Base-by-base conservation (phyloP, 2,329 filamentous ascomycete genomes). In the Aureobasidium sp. region DNA sequence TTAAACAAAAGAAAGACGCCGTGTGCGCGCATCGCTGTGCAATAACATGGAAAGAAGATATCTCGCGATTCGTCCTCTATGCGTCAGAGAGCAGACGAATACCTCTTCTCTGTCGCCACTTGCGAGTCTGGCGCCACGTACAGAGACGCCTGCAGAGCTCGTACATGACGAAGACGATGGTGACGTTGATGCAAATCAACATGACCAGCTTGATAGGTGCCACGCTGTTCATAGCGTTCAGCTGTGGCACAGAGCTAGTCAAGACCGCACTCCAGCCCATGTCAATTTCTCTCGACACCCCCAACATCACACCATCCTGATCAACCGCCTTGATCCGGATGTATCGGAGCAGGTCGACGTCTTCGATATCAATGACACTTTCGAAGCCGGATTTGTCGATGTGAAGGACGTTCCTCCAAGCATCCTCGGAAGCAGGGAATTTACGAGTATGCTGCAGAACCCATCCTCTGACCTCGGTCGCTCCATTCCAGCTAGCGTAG, bases 401-500 rank as follows among this genome's bases (percentile, higher is more conserved):
- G 14, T 61, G 60, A 9, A 59, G 44, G 1, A 69, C 56, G 25
- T 68, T 63, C 3, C 22, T 56, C 69, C 69, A 70, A 14, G 41
- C 62, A 9, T 62, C 62, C 9, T 60, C 56, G 17, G 53, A 3
- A 9, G 41, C 29, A 34, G 44, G 29, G 3, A 20, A 55, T 6
- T 44, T 39, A n/a, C 52, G n/a, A 9, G 61, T 63, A 15, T 52
- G 57, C 41, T 70, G 68, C 1, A 70, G 47, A 12, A 65, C 44
- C 67, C 66, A 70, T 9, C 61, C 49, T 11, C 14, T 42, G 6
- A 70, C 66, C 45, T 69, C 67, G 0, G 69, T 71, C 5, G 69
- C 69, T 20, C 69, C 69, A 41, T 69, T 70, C 69, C 69, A 71
- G 62, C 65, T 68, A 29, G 68, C 64, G 53, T 63, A 66, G 17